A percentile compares a stretch with the other conserved stretches of the same genome.
phyloP scores from a whole-genome alignment of 192 early-diverging fungal species.

The Mortierella alpina region DNA sequence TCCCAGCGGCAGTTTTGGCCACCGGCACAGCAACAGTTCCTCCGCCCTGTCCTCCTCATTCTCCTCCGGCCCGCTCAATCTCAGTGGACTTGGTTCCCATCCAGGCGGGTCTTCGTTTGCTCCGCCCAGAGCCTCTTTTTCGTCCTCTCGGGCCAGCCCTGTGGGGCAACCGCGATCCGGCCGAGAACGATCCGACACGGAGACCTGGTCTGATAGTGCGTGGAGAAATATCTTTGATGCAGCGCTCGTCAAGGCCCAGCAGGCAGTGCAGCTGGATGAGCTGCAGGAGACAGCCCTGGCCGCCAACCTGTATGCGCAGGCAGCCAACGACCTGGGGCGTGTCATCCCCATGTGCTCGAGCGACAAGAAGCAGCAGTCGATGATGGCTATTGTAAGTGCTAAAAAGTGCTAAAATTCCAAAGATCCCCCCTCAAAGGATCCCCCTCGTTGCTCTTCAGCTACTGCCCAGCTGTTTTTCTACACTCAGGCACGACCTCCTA shows the following conservation, averaged over 20 bases:
- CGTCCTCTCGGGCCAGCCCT: constrained; percentile 36
- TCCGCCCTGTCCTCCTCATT: constrained; percentile 40
- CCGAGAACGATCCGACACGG: constrained; percentile 15
- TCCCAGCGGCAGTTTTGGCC: not conserved
- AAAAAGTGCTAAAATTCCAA: too few species aligned
- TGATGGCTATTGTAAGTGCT: constrained; percentile 46
- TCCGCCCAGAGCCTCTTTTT: constrained; percentile 33
- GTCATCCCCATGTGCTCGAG: constrained; percentile 53
- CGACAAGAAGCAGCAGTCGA: constrained; percentile 53
- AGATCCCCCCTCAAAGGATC: too few species aligned
- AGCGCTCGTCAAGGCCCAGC: constrained; percentile 46
- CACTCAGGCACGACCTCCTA: constrained; percentile 3
- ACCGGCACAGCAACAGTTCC: constrained; percentile 7
- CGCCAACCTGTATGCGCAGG: constrained; percentile 46
- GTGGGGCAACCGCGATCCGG: constrained; percentile 9
- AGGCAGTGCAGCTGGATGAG: constrained; percentile 49
- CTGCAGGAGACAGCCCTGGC: constrained; percentile 42
- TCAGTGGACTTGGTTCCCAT: constrained; percentile 4
- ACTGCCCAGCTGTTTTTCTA: too few species aligned
- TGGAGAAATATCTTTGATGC: constrained; percentile 52
- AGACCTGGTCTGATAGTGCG: constrained; percentile 20
- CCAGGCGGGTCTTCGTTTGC: constrained; percentile 11
- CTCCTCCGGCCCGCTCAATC: constrained; percentile 26
- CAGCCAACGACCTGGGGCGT: constrained; percentile 44
- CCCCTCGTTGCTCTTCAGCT: too few species aligned